Percentiles rank a stretch among this genome's conserved stretches.
Conservation (phyloP, 495 filamentous ascomycete genomes). For the Achaetomiella virescens region DNA sequence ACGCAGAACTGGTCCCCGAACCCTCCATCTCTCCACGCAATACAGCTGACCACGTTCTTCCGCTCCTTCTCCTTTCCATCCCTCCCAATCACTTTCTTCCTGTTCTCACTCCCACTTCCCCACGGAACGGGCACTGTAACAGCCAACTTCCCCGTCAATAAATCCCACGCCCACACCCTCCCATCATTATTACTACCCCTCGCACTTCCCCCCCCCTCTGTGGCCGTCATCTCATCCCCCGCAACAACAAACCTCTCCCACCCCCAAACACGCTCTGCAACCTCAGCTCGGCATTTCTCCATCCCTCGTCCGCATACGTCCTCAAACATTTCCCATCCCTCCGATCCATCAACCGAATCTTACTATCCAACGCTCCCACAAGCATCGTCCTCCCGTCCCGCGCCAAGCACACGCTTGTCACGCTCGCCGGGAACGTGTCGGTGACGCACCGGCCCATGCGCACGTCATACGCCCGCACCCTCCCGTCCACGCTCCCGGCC, state of each 20-base stretch:
- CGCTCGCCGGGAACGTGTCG: conserved; percentile 62
- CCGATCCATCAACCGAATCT: conserved; percentile 76
- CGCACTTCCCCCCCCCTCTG: conserved; percentile 25
- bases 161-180: conserved; percentile 81
- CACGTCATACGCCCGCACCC: conserved; percentile 80
- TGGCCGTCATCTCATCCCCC: conserved; percentile 62
- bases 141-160: conserved; percentile 66
- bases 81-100: conserved; percentile 42
- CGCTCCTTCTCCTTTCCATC: conserved; percentile 48
- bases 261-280: conserved; percentile 66
- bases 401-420: conserved; percentile 65
- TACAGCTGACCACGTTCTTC: conserved; percentile 49
- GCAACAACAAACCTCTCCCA: conserved; percentile 72
- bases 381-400: conserved; percentile 67
- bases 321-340: conserved; percentile 65
- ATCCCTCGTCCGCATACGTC: conserved; percentile 56
- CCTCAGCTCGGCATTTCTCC: conserved; percentile 63
- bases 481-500: conserved; percentile 79
- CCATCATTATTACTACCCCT: conserved; percentile 44
- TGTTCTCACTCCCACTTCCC: conserved; percentile 48
- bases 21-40: conserved; percentile 68
- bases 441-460: conserved; percentile 66
- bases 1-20: conserved; percentile 54
- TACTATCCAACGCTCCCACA: conserved; percentile 69
- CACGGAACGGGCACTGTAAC: conserved; percentile 54